Evolutionary conservation across 148 eudicot species (phyloP), one percentile per base, ranked within the genome.

Genomic region (Chenopodium formosanum): DNA sequence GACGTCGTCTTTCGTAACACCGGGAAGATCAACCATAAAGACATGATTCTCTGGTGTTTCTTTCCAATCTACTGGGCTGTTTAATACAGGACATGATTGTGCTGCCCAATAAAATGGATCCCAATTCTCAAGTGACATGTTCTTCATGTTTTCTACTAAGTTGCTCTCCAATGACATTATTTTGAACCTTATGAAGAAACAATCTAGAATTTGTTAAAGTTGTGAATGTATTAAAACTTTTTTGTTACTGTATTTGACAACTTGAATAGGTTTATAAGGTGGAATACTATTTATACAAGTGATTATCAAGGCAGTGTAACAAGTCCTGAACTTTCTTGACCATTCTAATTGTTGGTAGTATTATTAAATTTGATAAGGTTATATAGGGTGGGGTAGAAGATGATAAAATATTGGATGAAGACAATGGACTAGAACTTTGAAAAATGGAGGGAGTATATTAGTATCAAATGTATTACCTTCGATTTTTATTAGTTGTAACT

Each of bases 41-140:
- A 82, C 9, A 64, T 82, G 81, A 48, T 52, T 60, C 6, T 60
- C 71, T 34, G 40, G 63, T 37, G 80, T 77, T 12, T 82, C 84
- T 46, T 82, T 82, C 84, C 84, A 82, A 72, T 77, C 84, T 69
- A 71, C 65, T 29, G 76, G 83, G 63, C 78, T 81, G 64, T 47
- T 79, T 19, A 79, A 25, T 9, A 78, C 81, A 25, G 81, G 81
- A 29, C 81, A 78, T 31, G 81, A 52, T 78, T 78, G 81, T 52
- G 74, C 74, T 16, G 74, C 81, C 81, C 66, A 79, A n/a, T 79
- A 79, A 17, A 70, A 53, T 10, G 81, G 75, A 17, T 79, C 81
- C 75, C 27, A 17, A 6, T 79, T 79, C 2, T 79, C 75, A 17
- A 79, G 10, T 10, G 81, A 79, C 81, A 79, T 70, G 81, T 56